Conservation (phyloP, 2,329 filamentous ascomycete species). For the Rachicladosporium sp. region DNA sequence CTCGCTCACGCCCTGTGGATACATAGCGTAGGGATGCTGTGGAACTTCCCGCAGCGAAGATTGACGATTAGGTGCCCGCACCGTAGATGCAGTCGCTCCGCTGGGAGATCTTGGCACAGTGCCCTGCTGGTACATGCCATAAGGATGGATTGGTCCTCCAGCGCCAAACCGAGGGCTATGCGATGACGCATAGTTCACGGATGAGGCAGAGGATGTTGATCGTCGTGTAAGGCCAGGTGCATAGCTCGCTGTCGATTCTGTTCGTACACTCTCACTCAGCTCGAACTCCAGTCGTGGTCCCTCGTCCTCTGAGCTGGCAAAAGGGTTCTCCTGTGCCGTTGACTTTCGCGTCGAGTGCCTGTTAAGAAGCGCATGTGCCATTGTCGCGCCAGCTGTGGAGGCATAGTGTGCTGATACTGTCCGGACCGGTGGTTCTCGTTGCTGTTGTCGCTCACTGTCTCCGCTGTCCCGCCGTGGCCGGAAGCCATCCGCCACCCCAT, state of each 20-base stretch:
- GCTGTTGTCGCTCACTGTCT: slow-evolving; percentile 12
- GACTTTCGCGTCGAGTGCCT: slow-evolving; percentile 23
- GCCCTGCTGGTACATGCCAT: slow-evolving; percentile 71
- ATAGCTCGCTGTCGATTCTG: slow-evolving; percentile 23
- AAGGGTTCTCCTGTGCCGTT: slow-evolving; percentile 19
- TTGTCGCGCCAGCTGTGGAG: slow-evolving; percentile 7
- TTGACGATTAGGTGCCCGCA: slow-evolving; percentile 34
- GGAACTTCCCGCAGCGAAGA: slow-evolving; percentile 32
- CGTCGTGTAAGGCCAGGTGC: slow-evolving; percentile 14
- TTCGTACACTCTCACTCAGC: slow-evolving; percentile 18
- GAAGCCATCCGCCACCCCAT: slow-evolving; percentile 34
- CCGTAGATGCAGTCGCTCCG: slow-evolving; percentile 58
- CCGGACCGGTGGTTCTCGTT: slow-evolving; percentile 18
- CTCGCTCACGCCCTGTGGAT: slow-evolving; percentile 59
- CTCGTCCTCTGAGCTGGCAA: slow-evolving; percentile 24
- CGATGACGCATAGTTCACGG: slow-evolving; percentile 25
- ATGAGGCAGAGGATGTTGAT: slow-evolving; percentile 26
- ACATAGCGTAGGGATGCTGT: slow-evolving; percentile 76
- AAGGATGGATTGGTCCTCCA: slow-evolving; percentile 68
- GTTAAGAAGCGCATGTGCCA: slow-evolving; percentile 7
- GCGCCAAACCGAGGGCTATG: slow-evolving; percentile 59
- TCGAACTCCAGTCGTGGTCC: slow-evolving; percentile 12
- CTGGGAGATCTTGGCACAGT: slow-evolving; percentile 49
- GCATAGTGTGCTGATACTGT: slow-evolving; percentile 20
- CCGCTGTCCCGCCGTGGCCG: slow-evolving; percentile 24